Percentiles rank a stretch among this genome's conserved stretches.
Evolutionary conservation across 208 protist genomes (phyloP).

Genomic region (Leishmania turanica): DNA sequence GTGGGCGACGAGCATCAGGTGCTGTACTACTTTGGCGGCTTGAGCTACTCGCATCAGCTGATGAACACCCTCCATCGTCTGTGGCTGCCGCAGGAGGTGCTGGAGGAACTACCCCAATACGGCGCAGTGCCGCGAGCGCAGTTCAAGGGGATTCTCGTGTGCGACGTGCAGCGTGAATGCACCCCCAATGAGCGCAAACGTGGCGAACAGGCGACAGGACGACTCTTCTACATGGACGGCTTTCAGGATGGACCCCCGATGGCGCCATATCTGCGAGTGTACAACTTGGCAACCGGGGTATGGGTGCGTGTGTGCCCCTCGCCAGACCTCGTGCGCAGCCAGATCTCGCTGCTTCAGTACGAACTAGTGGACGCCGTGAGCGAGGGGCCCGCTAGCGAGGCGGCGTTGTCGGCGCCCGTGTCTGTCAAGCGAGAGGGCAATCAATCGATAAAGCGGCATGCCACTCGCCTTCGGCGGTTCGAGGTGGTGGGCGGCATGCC

Average conservation of each 20-base stretch:
- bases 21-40: constrained; percentile 55
- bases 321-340: constrained; percentile 48
- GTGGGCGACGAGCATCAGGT: constrained; percentile 9
- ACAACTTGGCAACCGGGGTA: constrained; percentile 40
- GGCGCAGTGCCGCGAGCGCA: constrained; percentile 47
- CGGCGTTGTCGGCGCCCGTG: neutral
- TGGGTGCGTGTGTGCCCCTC: constrained; percentile 50
- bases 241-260: constrained; percentile 49
- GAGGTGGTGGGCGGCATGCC: constrained; percentile 62
- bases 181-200: constrained; percentile 23
- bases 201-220: constrained; percentile 20
- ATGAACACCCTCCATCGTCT: constrained; percentile 47
- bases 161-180: constrained; percentile 44
- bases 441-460: neutral
- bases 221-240: constrained; percentile 63
- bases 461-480: constrained; percentile 31
- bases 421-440: neutral
- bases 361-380: neutral
- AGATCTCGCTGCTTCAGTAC: constrained; percentile 40
- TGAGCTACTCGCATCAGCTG: constrained; percentile 38
- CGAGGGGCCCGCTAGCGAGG: neutral
- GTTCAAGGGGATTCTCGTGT: constrained; percentile 54
- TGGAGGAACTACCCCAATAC: constrained; percentile 52
- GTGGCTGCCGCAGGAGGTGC: constrained; percentile 39
- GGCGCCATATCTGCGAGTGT: constrained; percentile 43